Percentiles rank a stretch among this genome's conserved stretches.
phyloP scores from a whole-genome alignment of 1,284 basidiomycete species.

The Cutaneotrichosporon sp. region DNA sequence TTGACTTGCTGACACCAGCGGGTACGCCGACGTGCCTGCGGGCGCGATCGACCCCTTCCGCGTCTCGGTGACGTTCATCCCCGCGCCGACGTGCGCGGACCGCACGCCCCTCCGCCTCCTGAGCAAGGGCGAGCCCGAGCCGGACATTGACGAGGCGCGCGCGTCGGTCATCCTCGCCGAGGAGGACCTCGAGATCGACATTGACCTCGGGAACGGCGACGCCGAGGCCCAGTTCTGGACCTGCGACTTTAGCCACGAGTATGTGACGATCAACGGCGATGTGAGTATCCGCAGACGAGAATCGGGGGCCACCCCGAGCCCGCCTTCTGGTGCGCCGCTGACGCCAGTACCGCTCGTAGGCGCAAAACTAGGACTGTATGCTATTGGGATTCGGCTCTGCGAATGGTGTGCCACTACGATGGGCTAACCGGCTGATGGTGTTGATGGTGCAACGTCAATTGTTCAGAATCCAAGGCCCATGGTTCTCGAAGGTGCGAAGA shows the following conservation, averaged over 20 bases:
- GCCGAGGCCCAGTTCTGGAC: conserved; percentile 90
- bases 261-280: conserved; percentile 66
- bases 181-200: conserved; percentile 82
- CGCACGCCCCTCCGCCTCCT: conserved; percentile 65
- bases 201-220: conserved; percentile 73
- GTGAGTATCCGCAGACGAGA: no score
- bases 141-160: conserved; percentile 79
- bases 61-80: conserved; percentile 86
- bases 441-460: no score
- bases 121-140: conserved; percentile 80
- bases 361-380: background rate
- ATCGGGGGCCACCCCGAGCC: no score
- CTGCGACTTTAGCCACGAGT: conserved; percentile 92
- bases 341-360: background rate
- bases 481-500: no score
- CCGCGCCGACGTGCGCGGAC: conserved; percentile 49
- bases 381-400: background rate
- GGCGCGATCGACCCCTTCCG: conserved; percentile 69
- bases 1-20: conserved; percentile 56
- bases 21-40: conserved; percentile 68
- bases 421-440: background rate
- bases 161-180: conserved; percentile 77
- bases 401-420: background rate
- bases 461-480: no score
- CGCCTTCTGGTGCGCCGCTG: no score